Base-by-base conservation (phyloP, 495 filamentous ascomycete genomes). In the Aspergillus egyptiacus region DNA sequence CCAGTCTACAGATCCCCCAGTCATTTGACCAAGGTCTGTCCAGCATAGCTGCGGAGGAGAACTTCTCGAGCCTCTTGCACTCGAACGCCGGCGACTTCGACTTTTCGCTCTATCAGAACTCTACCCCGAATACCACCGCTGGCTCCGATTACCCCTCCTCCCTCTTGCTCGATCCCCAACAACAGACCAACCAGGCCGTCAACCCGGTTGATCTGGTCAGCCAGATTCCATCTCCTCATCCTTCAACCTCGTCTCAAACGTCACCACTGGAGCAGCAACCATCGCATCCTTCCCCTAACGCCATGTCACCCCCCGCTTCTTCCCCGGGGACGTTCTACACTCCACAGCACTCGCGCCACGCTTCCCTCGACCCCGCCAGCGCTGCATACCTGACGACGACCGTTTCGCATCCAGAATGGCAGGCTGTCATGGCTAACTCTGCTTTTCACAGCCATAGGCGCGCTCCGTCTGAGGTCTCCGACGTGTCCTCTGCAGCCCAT, bases 391-490 rank as follows among this genome's bases (percentile, higher is more conserved):
- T 83, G 48, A 81, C 80, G 27, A 76, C 80, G 27, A 76, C 74
- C 9, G 38, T 40, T 27, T 40, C 38, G 23, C 60, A 69, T 35
- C 55, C 58, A 35, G 85, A 89, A 44, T 91, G 87, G 87, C 76
- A 72, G 46, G 72, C 76, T 28, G 80, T 89, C 63, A 74, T 79
- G 46, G 69, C 69, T 34, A 81, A 83, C 56, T 57, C 68, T 11
- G 66, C 77, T 15, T 96, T 94, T 57, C 80, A 85, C 46, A 69
- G 72, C 5, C 90, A 96, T 63, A 80, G 90, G 46, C 78, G 89
- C 60, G 80, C 85, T 28, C 87, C 91, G 1, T 96, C 91, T 6
- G 93, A 96, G 61, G 87, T 86, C 56, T 96, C 91, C 5, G 93
- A 96, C 56, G 77, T 87, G 6, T 86, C 83, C 3, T 91, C 87